Evolutionary conservation across 805 yeast species (phyloP), one percentile per base, ranked within the genome.

Genomic region (Candida patagonica): DNA sequence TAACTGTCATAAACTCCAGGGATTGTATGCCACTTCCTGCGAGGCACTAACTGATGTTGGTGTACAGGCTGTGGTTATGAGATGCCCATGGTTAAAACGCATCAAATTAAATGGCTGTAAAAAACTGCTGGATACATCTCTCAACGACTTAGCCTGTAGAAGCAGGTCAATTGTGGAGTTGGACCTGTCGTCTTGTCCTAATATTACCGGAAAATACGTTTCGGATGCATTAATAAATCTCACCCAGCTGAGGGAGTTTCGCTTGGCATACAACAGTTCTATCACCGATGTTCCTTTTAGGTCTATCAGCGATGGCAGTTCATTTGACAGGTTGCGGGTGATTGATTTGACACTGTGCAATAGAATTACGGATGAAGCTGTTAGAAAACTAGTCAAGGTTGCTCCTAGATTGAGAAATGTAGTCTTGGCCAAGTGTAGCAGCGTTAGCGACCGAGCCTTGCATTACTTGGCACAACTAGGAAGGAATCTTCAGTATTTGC

Each of bases 341-440:
- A 63, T 89, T 26, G 96, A 88, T 56, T 74, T 89, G 42, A 84
- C 96, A 1, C 81, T 80, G 6, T 88, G 96, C 61, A 70, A 73
- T 41, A 76, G 79, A 38, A 74, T 89, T 21, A 80, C 94, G 0
- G 97, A 89, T 61, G 71, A 71, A 44, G 72, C 85, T 2, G 80
- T 89, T 10, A 83, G 76, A 52, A 72, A 72, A 42, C 68, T 92
- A 32, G 86, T 85, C 7, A 58, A 63, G 25, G 65, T 77, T 44
- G 95, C 96, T 1, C 97, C 97, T 3, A 74, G 85, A 38, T 63
- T 92, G 46, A 71, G 96, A 48, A 87, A 87, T 52, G 84, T 92
- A 25, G 88, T 85, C 12, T 66, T 89, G 42, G 88, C 95, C 6
- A 92, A 92, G 60, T 92, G 97, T 66, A 67, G 78, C 54, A 78